Evolutionary conservation across 1,139 yeast genomes (phyloP), one percentile per base, ranked within the genome.

Genomic region (Scheffersomyces cryptocercus): DNA sequence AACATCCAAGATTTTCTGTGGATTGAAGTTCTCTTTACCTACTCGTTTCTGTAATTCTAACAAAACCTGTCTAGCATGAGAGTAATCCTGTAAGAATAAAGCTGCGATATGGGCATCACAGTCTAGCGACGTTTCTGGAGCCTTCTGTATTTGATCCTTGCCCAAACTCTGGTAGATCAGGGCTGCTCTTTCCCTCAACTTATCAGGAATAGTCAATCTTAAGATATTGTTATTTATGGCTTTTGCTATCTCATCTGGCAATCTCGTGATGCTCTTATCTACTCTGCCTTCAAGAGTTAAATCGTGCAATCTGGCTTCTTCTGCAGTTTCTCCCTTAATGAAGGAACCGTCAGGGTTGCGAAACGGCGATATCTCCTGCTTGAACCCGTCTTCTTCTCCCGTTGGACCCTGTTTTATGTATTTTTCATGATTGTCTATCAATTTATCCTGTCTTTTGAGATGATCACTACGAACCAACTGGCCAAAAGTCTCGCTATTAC

Each of bases 81-180:
- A 87, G 59, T 88, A 93, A 58, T 89, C 88, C 55, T 88, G 97
- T 9, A 88, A 69, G 56, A 93, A 89, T n/a, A 87, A 73, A 0
- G 93, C 85, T 0, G 89, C 93, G 33, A 93, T 81, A 51, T 86
- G 88, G 1, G 95, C 82, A 62, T 91, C 96, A 3, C 87, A 86
- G 43, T 88, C 95, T 41, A 82, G 64, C 1, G 74, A 63, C 5
- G 80, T 76, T 8, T 69, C 69, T 12, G 77, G 79, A 0, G 86
- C 77, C 37, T 67, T 62, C 48, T 82, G 85, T 3, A 84, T 59
- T 44, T 78, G 81, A 3, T 71, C 71, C 39, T 78, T 74, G 35
- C 69, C 70, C 41, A 85, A 52, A 28, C 72, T 65, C 41, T 81
- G 75, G 55, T 68, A 82, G 39, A 79, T 70, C 43, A 63, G 70